These are phyloP conservation scores for Ascomycota sp. DNA, from an alignment of 2,329 filamentous ascomycete species.

Conservation along the genomic window DNA sequence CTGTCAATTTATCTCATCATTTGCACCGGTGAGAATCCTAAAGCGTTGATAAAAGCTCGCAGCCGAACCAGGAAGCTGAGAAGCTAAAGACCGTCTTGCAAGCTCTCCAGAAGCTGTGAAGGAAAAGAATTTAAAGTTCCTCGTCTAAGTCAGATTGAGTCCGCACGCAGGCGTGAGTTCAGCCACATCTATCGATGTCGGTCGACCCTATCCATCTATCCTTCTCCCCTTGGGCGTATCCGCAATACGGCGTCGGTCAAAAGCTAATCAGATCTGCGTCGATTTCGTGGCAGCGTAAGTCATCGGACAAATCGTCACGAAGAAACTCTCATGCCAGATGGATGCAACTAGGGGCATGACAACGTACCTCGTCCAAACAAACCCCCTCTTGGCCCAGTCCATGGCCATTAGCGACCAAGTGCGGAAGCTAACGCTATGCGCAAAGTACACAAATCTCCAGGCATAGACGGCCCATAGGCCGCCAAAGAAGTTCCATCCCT, in stretches of 20 bases:
- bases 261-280: too few species aligned
- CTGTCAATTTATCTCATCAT: not conserved
- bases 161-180: too few species aligned
- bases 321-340: not conserved
- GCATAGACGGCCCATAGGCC: constrained; percentile 87
- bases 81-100: too few species aligned
- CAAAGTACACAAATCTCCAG: constrained; percentile 93
- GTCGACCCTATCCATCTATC: too few species aligned
- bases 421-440: constrained; percentile 83
- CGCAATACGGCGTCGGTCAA: too few species aligned
- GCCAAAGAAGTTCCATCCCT: constrained; percentile 58
- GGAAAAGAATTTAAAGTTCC: too few species aligned
- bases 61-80: too few species aligned
- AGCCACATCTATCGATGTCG: too few species aligned
- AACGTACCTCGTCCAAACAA: constrained; percentile 80
- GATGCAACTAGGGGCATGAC: not conserved
- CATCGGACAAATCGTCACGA: not conserved
- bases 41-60: too few species aligned
- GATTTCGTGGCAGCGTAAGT: not conserved
- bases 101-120: not conserved
- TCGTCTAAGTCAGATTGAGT: too few species aligned
- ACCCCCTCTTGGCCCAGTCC: constrained; percentile 96
- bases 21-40: too few species aligned
- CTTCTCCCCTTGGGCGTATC: too few species aligned
- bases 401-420: constrained; percentile 80